phyloP scores from a whole-genome alignment of 2,329 filamentous ascomycete genomes.

The Penicillium sp. region DNA sequence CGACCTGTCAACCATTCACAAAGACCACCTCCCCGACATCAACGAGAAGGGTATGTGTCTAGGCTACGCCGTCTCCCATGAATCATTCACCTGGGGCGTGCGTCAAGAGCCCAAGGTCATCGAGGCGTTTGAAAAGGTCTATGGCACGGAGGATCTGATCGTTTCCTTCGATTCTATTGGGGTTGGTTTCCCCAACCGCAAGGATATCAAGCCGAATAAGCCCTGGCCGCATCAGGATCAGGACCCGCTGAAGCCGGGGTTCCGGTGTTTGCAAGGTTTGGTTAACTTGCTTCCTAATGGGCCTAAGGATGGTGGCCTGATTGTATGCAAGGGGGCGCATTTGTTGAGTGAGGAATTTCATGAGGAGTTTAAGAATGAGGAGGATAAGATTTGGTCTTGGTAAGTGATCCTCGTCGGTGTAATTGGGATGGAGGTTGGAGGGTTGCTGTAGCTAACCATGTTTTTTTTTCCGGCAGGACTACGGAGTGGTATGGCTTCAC shows the following conservation, averaged over 20 bases:
- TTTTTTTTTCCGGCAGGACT: slow-evolving; percentile 1
- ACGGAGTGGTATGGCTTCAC: slow-evolving; percentile 35
- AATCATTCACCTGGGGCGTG: slow-evolving; percentile 52
- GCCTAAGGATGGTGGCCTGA: slow-evolving; percentile 30
- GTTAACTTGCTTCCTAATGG: slow-evolving; percentile 15
- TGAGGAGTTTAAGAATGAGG: slow-evolving; percentile 27
- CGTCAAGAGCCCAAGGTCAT: slow-evolving; percentile 51
- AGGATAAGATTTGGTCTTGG: slow-evolving; percentile 26
- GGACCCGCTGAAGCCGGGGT: slow-evolving; percentile 47
- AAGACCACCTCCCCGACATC: slow-evolving; percentile 39
- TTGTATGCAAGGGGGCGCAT: slow-evolving; percentile 37
- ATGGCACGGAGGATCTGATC: slow-evolving; percentile 50
- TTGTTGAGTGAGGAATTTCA: slow-evolving; percentile 34
- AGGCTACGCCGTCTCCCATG: slow-evolving; percentile 50
- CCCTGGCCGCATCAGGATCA: slow-evolving; percentile 53
- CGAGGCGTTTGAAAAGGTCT: slow-evolving; percentile 50
- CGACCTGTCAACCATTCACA: slow-evolving; percentile 36
- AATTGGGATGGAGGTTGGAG: not conserved
- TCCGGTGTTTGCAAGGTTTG: slow-evolving; percentile 46
- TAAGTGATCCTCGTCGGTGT: slow-evolving; percentile 1
- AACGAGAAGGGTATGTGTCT: slow-evolving; percentile 54
- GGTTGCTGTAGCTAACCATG: not conserved
- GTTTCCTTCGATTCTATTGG: slow-evolving; percentile 54
- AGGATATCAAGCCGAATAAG: slow-evolving; percentile 32
- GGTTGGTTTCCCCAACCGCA: slow-evolving; percentile 44